Base-by-base conservation (phyloP, 2,329 filamentous ascomycete genomes). In the Fusarium camptoceras region DNA sequence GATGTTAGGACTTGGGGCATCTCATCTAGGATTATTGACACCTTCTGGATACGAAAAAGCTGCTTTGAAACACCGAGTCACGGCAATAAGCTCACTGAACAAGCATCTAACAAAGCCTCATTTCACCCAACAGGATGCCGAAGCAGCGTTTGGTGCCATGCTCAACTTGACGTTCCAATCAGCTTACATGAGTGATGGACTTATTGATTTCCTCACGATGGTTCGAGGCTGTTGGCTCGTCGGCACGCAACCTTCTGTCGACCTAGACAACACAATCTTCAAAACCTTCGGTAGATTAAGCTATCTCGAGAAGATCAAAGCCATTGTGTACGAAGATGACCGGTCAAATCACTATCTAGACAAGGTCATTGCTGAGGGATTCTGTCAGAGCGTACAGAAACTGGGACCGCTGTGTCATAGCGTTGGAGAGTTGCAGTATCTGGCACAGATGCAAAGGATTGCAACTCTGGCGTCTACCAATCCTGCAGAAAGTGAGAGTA, bases 1-100 rank as follows among this genome's bases (percentile, higher is more conserved):
- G 6, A 82, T 83, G 77, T 73, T 83, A 1, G 82, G 78, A 2
- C 74, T 83, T 2, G 81, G 77, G 2, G 81, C 81, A 6, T 81
- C 79, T 4, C 81, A 83, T 64, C 73, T 83, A 22, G 61, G 68
- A 34, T 66, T 82, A 3, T 54, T 76, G 3, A 64, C 71, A 6
- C 68, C 67, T 3, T 65, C 55, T 15, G 68, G 65, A 43, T 75
- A 77, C 47, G 66, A 73, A 2, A 61, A 70, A 7, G 63, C 70
- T 2, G 81, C 80, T 1, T 68, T 83, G 15, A 66, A 75, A 18
- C 81, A 83, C 62, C 74, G 81, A 7, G 75, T 83, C 27, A 70
- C 71, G 9, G 78, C 81, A n/a, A 81, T 83, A 42, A 71, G 76
- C 28, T 59, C 68, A 6, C 72, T 83, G 5, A 82, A 82, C 59